phyloP scores from a whole-genome alignment of 106 monocot species.

The Vanilla planifolia region DNA sequence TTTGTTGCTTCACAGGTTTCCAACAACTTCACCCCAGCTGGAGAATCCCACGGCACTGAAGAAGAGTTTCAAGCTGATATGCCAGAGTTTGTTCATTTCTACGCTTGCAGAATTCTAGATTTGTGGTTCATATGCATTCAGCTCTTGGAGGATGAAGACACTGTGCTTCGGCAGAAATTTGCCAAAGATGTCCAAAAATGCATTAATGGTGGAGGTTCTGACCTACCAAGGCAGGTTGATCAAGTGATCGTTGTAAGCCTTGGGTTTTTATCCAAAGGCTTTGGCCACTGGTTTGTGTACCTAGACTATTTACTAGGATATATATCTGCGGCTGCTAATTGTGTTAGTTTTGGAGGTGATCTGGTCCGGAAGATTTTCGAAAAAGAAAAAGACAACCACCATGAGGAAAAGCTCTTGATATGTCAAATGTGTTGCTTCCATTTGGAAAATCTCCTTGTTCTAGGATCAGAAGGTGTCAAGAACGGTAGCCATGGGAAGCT shows the following conservation, averaged over 20 bases:
- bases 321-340: constrained; percentile 30
- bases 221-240: constrained; percentile 67
- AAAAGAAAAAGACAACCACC: constrained; percentile 99
- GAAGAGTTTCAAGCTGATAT: constrained; percentile 4
- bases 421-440: constrained; percentile 90
- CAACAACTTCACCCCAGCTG: constrained; percentile 17
- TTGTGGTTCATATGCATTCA: constrained; percentile 72
- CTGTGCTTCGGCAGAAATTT: constrained; percentile 49
- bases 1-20: constrained; percentile 35
- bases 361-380: constrained; percentile 84
- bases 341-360: constrained; percentile 37
- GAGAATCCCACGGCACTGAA: neutral
- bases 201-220: constrained; percentile 18
- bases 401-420: constrained; percentile 92
- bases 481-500: constrained; percentile 17
- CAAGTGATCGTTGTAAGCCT: constrained; percentile 64
- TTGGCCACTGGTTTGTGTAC: constrained; percentile 65
- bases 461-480: neutral
- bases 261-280: constrained; percentile 56
- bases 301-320: constrained; percentile 47
- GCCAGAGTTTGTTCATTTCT: constrained; percentile 26
- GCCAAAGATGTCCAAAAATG: constrained; percentile 59
- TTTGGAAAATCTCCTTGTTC: constrained; percentile 45
- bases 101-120: constrained; percentile 55
- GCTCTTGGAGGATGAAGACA: constrained; percentile 89